Evolutionary conservation across 768 basidiomycete species (phyloP).

Genomic region (Pisolithus microcarpus): DNA sequence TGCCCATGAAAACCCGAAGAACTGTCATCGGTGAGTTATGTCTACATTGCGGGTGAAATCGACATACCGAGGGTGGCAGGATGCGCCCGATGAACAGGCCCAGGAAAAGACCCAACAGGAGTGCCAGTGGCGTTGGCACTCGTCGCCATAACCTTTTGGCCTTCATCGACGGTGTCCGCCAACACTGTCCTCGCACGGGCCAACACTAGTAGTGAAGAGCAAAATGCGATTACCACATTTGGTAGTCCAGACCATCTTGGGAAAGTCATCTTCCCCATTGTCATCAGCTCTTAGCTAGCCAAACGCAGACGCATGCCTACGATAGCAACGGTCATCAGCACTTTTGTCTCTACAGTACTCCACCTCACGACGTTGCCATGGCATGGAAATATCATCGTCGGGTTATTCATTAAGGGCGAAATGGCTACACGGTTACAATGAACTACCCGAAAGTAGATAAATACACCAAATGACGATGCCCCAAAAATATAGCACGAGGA

Average conservation of each 20-base stretch:
- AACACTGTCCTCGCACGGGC: too few relatives aligned
- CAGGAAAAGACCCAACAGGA: constrained; percentile 54
- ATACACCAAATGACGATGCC: background rate
- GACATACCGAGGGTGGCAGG: constrained; percentile 32
- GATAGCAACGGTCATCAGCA: too few relatives aligned
- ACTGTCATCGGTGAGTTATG: constrained; percentile 7
- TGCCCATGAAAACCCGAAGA: constrained; percentile 41
- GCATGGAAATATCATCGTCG: too few relatives aligned
- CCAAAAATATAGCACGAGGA: background rate
- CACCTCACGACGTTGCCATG: too few relatives aligned
- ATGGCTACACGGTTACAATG: background rate
- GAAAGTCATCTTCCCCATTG: too few relatives aligned
- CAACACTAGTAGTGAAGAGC: too few relatives aligned
- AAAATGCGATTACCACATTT: too few relatives aligned
- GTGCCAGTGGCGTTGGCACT: constrained; percentile 47
- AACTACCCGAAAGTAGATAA: background rate
- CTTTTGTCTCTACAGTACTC: too few relatives aligned
- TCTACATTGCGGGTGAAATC: background rate
- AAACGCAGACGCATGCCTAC: too few relatives aligned
- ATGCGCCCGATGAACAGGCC: constrained; percentile 52
- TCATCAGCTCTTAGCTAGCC: too few relatives aligned
- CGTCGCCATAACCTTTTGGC: constrained; percentile 25
- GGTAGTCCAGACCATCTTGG: too few relatives aligned
- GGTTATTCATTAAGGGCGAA: background rate
- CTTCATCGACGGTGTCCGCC: constrained; percentile 17